Base-by-base conservation (phyloP, 2,329 filamentous ascomycete species). In the Colletotrichum orchidophilum region DNA sequence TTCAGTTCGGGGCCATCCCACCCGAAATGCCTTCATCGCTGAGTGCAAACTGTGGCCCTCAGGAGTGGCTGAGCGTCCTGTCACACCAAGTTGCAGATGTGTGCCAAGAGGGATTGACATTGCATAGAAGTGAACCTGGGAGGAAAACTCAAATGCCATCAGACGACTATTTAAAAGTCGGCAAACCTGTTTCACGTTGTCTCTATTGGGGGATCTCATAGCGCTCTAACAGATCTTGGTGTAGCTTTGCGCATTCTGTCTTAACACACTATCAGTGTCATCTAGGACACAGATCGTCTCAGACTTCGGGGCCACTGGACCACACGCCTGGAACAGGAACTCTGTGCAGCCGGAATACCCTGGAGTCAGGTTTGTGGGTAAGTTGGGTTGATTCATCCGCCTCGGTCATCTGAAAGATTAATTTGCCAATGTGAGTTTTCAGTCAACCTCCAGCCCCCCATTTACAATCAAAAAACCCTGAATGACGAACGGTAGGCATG, bases 31-130 rank as follows among this genome's bases (percentile, higher is more conserved):
- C 68, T 63, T 8, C 12, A 27, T 33, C 9, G 21, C 24, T 12
- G 3, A 52, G 27, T 31, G 29, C 68, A 3, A 31, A 18, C 15
- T 42, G 49, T 53, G 42, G 31, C 24, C 57, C 31, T 58, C 63
- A 26, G 39, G 18, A 63, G 57, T 71, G 63, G 42, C 57, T 50
- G 31, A 70, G 57, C 42, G 39, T 26, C 55, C 49, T 62, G 68
- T 71, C 68, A 58, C 58, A 71, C 64, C 58, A 62, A 63, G 68
- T 71, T 57, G 42, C 68, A 71, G 63, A 63, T 42, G 58, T 67
- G 68, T 71, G 68, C 63, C 63, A 71, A 62, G 55, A 50, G 57
- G 29, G 58, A 24, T 29, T 67, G 52, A 58, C 63, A 67, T 57
- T 26, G 63, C 27, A 42, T 39, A 70, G 33, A 49, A 55, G 35